These are phyloP conservation scores for Yarrowia bubula DNA, from an alignment of 805 yeast species.

Conservation along the genomic window DNA sequence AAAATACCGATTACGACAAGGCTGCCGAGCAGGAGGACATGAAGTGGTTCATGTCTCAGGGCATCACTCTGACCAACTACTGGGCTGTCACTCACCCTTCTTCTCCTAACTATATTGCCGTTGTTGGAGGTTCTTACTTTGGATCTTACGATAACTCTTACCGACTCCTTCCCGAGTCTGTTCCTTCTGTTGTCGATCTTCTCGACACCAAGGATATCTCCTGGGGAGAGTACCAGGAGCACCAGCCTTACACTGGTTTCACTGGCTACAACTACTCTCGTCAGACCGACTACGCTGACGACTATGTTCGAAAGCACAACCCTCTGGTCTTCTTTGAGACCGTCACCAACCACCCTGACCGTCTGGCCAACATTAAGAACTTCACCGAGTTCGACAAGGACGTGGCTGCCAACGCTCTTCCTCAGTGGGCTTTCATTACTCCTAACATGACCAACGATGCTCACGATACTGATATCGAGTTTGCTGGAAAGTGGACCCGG, in stretches of 20 bases:
- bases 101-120: slow-evolving; percentile 52
- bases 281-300: slow-evolving; percentile 46
- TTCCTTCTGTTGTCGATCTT: slow-evolving; percentile 50
- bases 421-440: slow-evolving; percentile 54
- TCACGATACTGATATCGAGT: slow-evolving; percentile 48
- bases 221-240: slow-evolving; percentile 56
- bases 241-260: slow-evolving; percentile 53
- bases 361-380: slow-evolving; percentile 49
- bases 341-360: slow-evolving; percentile 40
- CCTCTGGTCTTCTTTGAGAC: slow-evolving; percentile 48
- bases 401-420: slow-evolving; percentile 43
- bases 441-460: slow-evolving; percentile 57
- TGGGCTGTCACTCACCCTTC: slow-evolving; percentile 55
- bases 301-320: slow-evolving; percentile 54
- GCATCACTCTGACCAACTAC: slow-evolving; percentile 50
- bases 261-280: slow-evolving; percentile 48
- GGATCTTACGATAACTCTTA: slow-evolving; percentile 49
- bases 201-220: slow-evolving; percentile 48
- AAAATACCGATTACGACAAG: slow-evolving; percentile 52
- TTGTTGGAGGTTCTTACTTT: slow-evolving; percentile 53
- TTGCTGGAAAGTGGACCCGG: slow-evolving; percentile 49
- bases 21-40: slow-evolving; percentile 46
- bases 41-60: slow-evolving; percentile 45
- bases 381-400: slow-evolving; percentile 48
- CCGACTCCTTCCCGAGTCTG: slow-evolving; percentile 46